phyloP scores from a whole-genome alignment of 345 rosid genomes.

The Salix caprea region DNA sequence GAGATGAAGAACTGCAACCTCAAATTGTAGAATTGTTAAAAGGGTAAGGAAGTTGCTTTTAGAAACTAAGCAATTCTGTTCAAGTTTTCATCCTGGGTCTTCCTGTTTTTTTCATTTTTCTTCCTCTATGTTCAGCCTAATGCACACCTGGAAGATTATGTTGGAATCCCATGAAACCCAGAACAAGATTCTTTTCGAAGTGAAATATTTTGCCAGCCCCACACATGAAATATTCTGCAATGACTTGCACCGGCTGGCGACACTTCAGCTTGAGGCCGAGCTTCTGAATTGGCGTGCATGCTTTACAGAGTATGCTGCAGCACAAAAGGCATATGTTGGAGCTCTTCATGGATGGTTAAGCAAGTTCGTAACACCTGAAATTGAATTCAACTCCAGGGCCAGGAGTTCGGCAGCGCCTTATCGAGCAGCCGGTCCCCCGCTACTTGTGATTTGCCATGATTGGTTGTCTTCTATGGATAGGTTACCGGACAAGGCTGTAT shows the following conservation, averaged over 20 bases:
- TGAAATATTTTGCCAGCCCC: slow-evolving; percentile 50
- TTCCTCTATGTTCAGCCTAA: slow-evolving; percentile 38
- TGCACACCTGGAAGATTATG: slow-evolving; percentile 59
- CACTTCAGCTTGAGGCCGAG: slow-evolving; percentile 73
- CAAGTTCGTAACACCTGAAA: slow-evolving; percentile 59
- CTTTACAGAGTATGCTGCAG: slow-evolving; percentile 42
- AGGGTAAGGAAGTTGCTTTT: slow-evolving; percentile 44
- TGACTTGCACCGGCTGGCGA: slow-evolving; percentile 63
- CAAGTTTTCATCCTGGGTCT: background rate
- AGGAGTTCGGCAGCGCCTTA: slow-evolving; percentile 37
- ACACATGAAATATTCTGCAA: slow-evolving; percentile 54
- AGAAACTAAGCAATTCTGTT: background rate
- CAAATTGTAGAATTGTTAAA: slow-evolving; percentile 59
- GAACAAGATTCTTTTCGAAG: slow-evolving; percentile 55
- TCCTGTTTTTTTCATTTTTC: slow-evolving; percentile 11
- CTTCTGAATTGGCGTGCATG: slow-evolving; percentile 57
- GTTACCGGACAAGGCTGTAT: slow-evolving; percentile 46
- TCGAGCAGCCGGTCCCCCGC: slow-evolving; percentile 46
- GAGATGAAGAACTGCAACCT: slow-evolving; percentile 68
- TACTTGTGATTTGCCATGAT: slow-evolving; percentile 44
- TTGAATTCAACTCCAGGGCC: slow-evolving; percentile 48
- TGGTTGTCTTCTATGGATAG: slow-evolving; percentile 49
- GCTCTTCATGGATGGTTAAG: slow-evolving; percentile 59
- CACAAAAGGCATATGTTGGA: slow-evolving; percentile 56
- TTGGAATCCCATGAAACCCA: slow-evolving; percentile 70